Base-by-base conservation (phyloP, 2,329 filamentous ascomycete species). In the Stemphylium beticola region DNA sequence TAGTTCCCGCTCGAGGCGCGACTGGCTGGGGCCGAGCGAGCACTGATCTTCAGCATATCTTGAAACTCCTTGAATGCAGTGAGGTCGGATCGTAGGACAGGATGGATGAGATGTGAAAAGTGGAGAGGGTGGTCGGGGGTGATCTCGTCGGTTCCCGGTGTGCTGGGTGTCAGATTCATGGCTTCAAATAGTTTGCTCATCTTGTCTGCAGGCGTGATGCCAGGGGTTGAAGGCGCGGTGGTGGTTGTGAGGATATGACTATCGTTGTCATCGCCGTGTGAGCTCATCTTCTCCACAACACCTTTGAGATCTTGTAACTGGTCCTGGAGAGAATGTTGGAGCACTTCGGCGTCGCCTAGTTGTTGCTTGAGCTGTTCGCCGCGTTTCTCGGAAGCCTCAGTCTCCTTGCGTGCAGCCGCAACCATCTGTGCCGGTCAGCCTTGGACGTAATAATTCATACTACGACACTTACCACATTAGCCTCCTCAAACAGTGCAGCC, bases 401-500 rank as follows among this genome's bases (percentile, higher is more conserved):
- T 89, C 65, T 97, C 92, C 60, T 85, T 87, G 57, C 96, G 91
- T 33, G 93, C 93, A 14, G 86, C 87, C 36, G 93, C 91, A 47
- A 99, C 95, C 93, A 99, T 98, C 82, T 87, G 59, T 33, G 58
- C 36, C 34, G 1, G 24, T 46, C 20, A 48, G 38, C 10, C 29
- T 9, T 15, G 9, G 5, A 36, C 24, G 24, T 2, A 36, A 3
- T 18, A 34, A 7, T 4, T 20, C 24, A 33, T 4, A 37, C 12
- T 31, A 33, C 32, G 42, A 6, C 41, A 72, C 77, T 55, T 73
- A 87, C 85, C 76, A 90, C 93, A 78, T 99, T 98, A 44, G 95
- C 95, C 80, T 99, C 93, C 72, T 98, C 92, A 60, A 99, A 99
- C n/a, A 99, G 83, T 24, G 92, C 92, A 1, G 92, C 87, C 0